These are phyloP conservation scores for Plectosphaerella cucumerina DNA, from an alignment of 2,329 filamentous ascomycete genomes.

Conservation along the genomic window DNA sequence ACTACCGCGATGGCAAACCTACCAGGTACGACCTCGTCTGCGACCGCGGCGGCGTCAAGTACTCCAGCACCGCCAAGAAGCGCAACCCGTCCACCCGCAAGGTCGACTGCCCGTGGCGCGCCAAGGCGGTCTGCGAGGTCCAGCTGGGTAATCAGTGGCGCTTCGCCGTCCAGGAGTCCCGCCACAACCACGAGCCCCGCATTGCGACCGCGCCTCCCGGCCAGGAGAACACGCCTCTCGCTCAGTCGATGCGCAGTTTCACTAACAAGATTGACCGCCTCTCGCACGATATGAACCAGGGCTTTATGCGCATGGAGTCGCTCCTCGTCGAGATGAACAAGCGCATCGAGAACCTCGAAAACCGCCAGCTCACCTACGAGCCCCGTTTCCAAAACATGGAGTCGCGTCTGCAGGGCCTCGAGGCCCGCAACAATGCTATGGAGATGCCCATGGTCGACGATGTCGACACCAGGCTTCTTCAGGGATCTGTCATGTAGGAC, in stretches of 20 bases:
- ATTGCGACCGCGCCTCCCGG: slow-evolving; percentile 49
- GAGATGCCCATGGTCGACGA: slow-evolving; percentile 37
- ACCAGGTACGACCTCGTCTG: slow-evolving; percentile 61
- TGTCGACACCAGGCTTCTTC: slow-evolving; percentile 37
- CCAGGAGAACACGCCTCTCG: slow-evolving; percentile 53
- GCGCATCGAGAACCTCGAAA: slow-evolving; percentile 50
- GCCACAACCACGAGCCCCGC: slow-evolving; percentile 59
- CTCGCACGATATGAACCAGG: slow-evolving; percentile 50
- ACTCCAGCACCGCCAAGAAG: slow-evolving; percentile 62
- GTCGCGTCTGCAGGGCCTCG: slow-evolving; percentile 35
- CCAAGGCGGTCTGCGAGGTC: slow-evolving; percentile 61
- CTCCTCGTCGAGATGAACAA: slow-evolving; percentile 49
- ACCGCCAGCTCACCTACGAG: slow-evolving; percentile 35
- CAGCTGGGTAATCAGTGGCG: slow-evolving; percentile 60
- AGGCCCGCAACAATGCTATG: slow-evolving; percentile 19
- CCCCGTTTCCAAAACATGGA: slow-evolving; percentile 41
- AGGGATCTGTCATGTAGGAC: slow-evolving; percentile 38
- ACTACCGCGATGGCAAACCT: slow-evolving; percentile 59
- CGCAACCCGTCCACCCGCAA: slow-evolving; percentile 60
- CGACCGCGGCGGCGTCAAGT: slow-evolving; percentile 60
- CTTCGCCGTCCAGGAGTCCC: slow-evolving; percentile 56
- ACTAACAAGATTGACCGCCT: slow-evolving; percentile 58
- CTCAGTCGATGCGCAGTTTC: slow-evolving; percentile 53
- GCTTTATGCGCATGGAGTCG: slow-evolving; percentile 45
- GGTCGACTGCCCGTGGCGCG: slow-evolving; percentile 60